Percentiles rank a stretch among this genome's conserved stretches.
These are phyloP conservation scores for Serpula lacrymans DNA, from an alignment of 768 basidiomycete genomes.

Conservation along the genomic window DNA sequence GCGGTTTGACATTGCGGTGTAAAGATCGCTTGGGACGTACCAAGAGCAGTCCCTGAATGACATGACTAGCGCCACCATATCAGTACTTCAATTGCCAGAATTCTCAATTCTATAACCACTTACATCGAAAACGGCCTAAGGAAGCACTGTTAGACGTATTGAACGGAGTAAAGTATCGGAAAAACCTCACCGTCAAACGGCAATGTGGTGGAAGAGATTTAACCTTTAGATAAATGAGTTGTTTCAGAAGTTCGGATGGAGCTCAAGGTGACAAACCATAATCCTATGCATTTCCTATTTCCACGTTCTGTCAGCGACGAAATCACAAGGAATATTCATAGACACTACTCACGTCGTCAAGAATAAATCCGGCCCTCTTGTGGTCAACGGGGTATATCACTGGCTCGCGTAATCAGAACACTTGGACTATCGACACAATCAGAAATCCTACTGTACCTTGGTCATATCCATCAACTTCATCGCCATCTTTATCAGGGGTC, in stretches of 20 bases:
- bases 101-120: constrained; percentile 3
- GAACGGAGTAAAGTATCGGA: background rate
- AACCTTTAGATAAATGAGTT: constrained; percentile 27
- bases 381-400: constrained; percentile 91
- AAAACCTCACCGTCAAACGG: constrained; percentile 48
- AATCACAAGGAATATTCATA: background rate
- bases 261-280: constrained; percentile 26
- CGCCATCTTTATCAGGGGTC: constrained; percentile 70
- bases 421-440: background rate
- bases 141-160: background rate
- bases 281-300: constrained; percentile 39
- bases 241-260: background rate
- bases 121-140: constrained; percentile 7
- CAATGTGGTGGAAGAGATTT: constrained; percentile 61
- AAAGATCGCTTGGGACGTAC: constrained; percentile 12
- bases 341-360: constrained; percentile 63
- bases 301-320: constrained; percentile 1
- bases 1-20: background rate
- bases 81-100: no score
- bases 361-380: constrained; percentile 69
- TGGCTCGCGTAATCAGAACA: constrained; percentile 17
- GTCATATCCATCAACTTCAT: constrained; percentile 77
- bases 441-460: constrained; percentile 46
- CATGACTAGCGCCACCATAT: constrained; percentile 42
- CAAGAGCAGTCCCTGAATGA: constrained; percentile 50